Evolutionary conservation across 345 rosid species (phyloP).

Genomic region (Pistacia atlantica): DNA sequence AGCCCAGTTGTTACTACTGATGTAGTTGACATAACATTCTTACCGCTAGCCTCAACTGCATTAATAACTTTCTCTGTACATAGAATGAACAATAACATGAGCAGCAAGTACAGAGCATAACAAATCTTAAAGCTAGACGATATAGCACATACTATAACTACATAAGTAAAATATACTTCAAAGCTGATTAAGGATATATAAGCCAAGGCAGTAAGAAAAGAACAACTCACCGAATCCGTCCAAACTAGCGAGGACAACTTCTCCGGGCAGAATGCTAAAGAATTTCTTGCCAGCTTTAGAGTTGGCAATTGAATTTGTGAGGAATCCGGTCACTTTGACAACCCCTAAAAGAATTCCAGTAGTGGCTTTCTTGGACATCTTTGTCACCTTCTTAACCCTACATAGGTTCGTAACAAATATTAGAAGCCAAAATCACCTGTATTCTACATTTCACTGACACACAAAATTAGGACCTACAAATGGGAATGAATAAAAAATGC

Average conservation of each 20-base stretch:
- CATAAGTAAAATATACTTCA: neutral
- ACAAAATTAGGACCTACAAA: neutral
- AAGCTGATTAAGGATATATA: neutral
- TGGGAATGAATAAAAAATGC: neutral
- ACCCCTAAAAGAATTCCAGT: slow-evolving; percentile 80
- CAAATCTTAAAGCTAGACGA: neutral
- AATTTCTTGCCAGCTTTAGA: slow-evolving; percentile 85
- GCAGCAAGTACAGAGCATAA: neutral
- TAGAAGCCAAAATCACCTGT: neutral
- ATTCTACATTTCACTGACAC: neutral
- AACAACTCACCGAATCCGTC: slow-evolving; percentile 89
- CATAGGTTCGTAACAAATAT: neutral
- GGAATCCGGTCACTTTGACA: slow-evolving; percentile 71
- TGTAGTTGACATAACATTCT: slow-evolving; percentile 85
- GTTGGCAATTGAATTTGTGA: slow-evolving; percentile 79
- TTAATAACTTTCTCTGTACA: slow-evolving; percentile 73
- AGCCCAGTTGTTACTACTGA: slow-evolving; percentile 84
- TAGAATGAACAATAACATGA: neutral
- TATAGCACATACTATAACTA: neutral
- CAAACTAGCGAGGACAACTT: slow-evolving; percentile 87
- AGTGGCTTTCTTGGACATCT: slow-evolving; percentile 78
- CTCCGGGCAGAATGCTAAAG: slow-evolving; percentile 81
- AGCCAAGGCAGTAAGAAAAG: neutral
- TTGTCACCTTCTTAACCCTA: slow-evolving; percentile 88
- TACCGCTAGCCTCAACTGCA: slow-evolving; percentile 93